phyloP scores from a whole-genome alignment of 2,329 filamentous ascomycete genomes.

The Juglanconis juglandina region DNA sequence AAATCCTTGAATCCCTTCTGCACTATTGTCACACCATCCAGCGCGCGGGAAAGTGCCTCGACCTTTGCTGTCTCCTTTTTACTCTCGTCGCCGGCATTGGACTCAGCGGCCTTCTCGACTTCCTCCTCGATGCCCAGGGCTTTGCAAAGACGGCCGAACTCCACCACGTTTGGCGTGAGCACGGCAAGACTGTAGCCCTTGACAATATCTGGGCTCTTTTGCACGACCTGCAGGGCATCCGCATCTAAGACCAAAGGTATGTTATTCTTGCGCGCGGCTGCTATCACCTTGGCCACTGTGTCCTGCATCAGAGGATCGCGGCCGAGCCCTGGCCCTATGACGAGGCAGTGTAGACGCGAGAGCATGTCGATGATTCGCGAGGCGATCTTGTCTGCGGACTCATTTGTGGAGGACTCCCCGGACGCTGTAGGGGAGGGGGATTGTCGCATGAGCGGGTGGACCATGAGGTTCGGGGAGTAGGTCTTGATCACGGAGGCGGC shows the following conservation, averaged over 20 bases:
- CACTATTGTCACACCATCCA: conserved; percentile 86
- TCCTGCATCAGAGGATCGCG: conserved; percentile 87
- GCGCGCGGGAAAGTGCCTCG: conserved; percentile 65
- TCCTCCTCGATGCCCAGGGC: conserved; percentile 63
- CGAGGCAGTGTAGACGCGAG: conserved; percentile 82
- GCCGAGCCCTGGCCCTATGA: conserved; percentile 88
- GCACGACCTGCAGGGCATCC: conserved; percentile 78
- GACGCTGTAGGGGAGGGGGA: conserved; percentile 44
- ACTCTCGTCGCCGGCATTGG: conserved; percentile 23
- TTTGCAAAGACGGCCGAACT: conserved; percentile 81
- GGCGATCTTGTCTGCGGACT: conserved; percentile 58
- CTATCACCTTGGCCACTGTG: conserved; percentile 74
- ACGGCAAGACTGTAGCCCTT: conserved; percentile 80
- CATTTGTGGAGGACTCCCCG: conserved; percentile 43
- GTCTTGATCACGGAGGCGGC: conserved; percentile 91
- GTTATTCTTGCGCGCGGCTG: conserved; percentile 66
- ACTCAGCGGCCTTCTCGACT: conserved; percentile 35
- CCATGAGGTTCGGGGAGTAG: conserved; percentile 97
- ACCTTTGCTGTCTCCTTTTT: conserved; percentile 48
- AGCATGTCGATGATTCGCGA: conserved; percentile 74
- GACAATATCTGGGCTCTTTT: conserved; percentile 71
- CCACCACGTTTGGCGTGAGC: conserved; percentile 90
- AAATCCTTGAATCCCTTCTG: conserved; percentile 84
- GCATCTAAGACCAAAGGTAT: conserved; percentile 89
- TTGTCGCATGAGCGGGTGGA: conserved; percentile 92